phyloP scores from a whole-genome alignment of 139 green algal genomes.

The Bryopsis sp. region DNA sequence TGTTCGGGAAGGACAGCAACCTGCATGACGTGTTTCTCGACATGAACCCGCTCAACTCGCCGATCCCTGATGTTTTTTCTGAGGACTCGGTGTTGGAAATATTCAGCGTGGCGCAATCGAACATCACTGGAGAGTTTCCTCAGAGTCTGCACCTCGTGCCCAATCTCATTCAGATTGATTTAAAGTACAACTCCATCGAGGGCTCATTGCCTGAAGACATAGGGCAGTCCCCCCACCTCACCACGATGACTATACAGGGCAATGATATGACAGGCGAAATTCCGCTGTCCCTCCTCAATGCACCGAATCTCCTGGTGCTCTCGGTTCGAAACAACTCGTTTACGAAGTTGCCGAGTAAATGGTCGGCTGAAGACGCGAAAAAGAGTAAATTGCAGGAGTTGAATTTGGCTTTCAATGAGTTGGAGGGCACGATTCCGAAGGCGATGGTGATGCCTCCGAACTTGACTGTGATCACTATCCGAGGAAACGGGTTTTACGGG shows the following conservation, averaged over 20 bases:
- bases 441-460: not conserved
- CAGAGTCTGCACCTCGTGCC: not conserved
- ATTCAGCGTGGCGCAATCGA: not conserved
- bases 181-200: not conserved
- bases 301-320: not conserved
- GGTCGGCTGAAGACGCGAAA: not conserved
- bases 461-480: not conserved
- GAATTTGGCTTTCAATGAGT: slow-evolving; percentile 4
- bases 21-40: slow-evolving; percentile 8
- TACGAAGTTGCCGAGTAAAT: slow-evolving; percentile 9
- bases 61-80: slow-evolving; percentile 14
- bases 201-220: not conserved
- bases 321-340: slow-evolving; percentile 14
- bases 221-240: not conserved
- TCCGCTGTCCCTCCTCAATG: not conserved
- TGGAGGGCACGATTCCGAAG: not conserved
- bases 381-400: slow-evolving; percentile 4
- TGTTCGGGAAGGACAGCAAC: slow-evolving; percentile 4
- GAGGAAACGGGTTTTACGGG: slow-evolving; percentile 11
- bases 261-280: slow-evolving; percentile 15
- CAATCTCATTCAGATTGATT: not conserved
- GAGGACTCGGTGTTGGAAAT: not conserved
- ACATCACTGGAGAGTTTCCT: not conserved
- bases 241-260: not conserved
- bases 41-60: not conserved